Conservation (phyloP, 257 asterid genomes). For the Capsicum chinense region DNA sequence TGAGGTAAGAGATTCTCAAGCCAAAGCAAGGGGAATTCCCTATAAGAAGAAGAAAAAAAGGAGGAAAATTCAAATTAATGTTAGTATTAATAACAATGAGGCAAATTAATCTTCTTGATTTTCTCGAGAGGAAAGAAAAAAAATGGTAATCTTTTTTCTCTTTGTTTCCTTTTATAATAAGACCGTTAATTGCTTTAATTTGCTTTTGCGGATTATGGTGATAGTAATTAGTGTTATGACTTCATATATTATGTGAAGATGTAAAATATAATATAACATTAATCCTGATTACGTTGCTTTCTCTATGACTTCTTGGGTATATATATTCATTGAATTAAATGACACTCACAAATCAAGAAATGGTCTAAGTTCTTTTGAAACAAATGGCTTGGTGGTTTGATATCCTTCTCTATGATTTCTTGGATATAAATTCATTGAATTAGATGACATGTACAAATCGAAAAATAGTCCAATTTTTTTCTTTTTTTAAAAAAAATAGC, state of each 20-base stretch:
- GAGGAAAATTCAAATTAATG: conserved; percentile 41
- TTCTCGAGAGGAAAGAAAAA: conserved; percentile 15
- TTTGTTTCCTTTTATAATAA: background rate
- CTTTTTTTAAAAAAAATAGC: no score
- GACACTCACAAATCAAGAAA: no score
- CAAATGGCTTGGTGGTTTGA: no score
- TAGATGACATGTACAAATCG: no score
- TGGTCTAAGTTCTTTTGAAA: no score
- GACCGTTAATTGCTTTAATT: background rate
- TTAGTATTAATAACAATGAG: conserved; percentile 31
- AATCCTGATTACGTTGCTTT: background rate
- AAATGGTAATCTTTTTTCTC: background rate
- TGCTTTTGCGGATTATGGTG: background rate
- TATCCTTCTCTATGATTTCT: no score
- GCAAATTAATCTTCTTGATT: conserved; percentile 25
- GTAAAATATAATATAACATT: background rate
- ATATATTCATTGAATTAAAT: no score
- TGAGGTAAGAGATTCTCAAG: conserved; percentile 75
- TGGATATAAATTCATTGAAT: no score
- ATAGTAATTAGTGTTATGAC: background rate
- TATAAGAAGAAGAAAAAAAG: conserved; percentile 85
- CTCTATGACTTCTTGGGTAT: background rate
- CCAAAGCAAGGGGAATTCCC: conserved; percentile 86
- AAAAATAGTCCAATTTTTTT: no score
- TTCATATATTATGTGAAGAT: background rate